These are phyloP conservation scores for Sporothrix luriei DNA, from an alignment of 2,329 filamentous ascomycete genomes.

Conservation along the genomic window DNA sequence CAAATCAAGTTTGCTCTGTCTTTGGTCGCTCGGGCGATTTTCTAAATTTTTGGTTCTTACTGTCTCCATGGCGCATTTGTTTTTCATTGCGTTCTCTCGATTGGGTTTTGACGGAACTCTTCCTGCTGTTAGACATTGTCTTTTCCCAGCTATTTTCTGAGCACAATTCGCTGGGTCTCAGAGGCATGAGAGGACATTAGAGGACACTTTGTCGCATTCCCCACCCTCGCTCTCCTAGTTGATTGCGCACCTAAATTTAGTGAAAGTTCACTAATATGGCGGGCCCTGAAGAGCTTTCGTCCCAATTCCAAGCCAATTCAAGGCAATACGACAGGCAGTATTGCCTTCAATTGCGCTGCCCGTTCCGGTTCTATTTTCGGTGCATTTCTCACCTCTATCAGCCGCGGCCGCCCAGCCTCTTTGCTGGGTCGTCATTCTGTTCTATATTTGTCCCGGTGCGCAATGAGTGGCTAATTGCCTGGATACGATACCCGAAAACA, in stretches of 20 bases:
- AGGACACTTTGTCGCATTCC: constrained; percentile 23
- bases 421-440: not conserved
- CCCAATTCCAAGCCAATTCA: not conserved
- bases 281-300: not conserved
- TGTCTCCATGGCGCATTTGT: constrained; percentile 3
- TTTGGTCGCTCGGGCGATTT: not conserved
- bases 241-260: constrained; percentile 4
- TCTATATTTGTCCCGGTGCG: constrained; percentile 23
- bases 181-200: not conserved
- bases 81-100: constrained; percentile 6
- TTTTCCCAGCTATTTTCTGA: not conserved
- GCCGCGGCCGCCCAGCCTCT: constrained; percentile 24
- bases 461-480: not conserved
- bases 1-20: constrained; percentile 26
- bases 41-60: constrained; percentile 1
- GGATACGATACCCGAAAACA: constrained; percentile 1
- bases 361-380: constrained; percentile 29
- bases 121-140: not conserved
- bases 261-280: constrained; percentile 26
- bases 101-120: constrained; percentile 1
- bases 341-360: constrained; percentile 4
- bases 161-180: constrained; percentile 10
- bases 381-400: not conserved
- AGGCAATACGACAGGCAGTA: not conserved
- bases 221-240: not conserved